Evolutionary conservation across 2,329 filamentous ascomycete genomes (phyloP), one percentile per base, ranked within the genome.

Genomic region (Colletotrichum abscissum): DNA sequence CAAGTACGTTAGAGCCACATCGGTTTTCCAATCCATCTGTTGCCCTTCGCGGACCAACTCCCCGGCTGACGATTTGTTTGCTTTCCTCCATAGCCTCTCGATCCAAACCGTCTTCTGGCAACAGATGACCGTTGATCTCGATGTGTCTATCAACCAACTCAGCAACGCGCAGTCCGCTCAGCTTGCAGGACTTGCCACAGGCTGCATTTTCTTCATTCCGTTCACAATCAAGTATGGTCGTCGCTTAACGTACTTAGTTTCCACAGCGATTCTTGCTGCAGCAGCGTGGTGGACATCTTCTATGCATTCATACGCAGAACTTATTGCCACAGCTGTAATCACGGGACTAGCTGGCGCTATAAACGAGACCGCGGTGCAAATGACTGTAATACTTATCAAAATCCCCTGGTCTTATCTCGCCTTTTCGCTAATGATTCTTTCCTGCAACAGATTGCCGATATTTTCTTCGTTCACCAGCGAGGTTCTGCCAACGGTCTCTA

Each of bases 351-450:
- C 80, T 3, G 84, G 82, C 11, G 82, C 84, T 5, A 80, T 83
- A 5, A 82, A 82, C 49, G 83, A 85, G 68, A 79, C 81, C 0
- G 79, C 82, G 46, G 81, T 79, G 5, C 82, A 83, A 56, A 81
- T 85, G 60, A 85, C 82, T 0, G 73, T 73, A 24, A 49, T 11
- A n/a, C 19, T 19, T n/a, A 19, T 49, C 42, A n/a, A 1, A 57
- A 52, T 64, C 6, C 16, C 14, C 38, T 42, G 9, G 11, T 16
- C 8, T 8, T 19, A 24, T 22, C 8, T n/a, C 46, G 19, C n/a
- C 16, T n/a, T 19, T 4, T 16, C 5, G 38, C 74, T 75, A n/a
- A 24, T 59, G 26, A 12, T 22, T 67, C 49, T 59, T 67, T 12
- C 19, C 35, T 5, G 14, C 14, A 2, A 19, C 30, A 75, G 73